Conservation (phyloP, 768 basidiomycete species). For the Amanita molliuscula region DNA sequence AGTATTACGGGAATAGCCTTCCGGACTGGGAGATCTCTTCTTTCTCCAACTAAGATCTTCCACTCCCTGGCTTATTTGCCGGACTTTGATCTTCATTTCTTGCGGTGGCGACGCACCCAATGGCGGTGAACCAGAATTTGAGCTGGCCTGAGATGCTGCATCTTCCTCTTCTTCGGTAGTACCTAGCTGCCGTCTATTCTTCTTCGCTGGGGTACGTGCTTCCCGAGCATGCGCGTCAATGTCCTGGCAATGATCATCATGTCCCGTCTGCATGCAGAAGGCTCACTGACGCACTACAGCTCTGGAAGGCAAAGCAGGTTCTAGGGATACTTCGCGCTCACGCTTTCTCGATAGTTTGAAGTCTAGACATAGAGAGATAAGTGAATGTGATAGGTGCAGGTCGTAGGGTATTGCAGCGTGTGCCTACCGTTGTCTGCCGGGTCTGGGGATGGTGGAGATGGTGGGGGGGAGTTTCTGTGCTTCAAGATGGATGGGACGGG, state of each 20-base stretch:
- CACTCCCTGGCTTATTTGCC: slow-evolving; percentile 71
- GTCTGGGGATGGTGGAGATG: slow-evolving; percentile 37
- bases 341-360: slow-evolving; percentile 56
- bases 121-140: slow-evolving; percentile 34
- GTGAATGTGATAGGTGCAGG: slow-evolving; percentile 10
- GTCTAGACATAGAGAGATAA: slow-evolving; percentile 19
- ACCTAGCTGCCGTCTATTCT: slow-evolving; percentile 56
- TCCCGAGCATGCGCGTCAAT: slow-evolving; percentile 29
- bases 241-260: slow-evolving; percentile 23
- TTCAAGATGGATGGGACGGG: background rate
- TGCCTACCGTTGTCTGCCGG: slow-evolving; percentile 31
- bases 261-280: slow-evolving; percentile 5
- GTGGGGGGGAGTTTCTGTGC: slow-evolving; percentile 18
- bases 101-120: slow-evolving; percentile 58
- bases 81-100: slow-evolving; percentile 61
- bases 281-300: slow-evolving; percentile 23
- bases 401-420: slow-evolving; percentile 2
- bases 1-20: slow-evolving; percentile 14
- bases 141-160: slow-evolving; percentile 25
- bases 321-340: slow-evolving; percentile 69
- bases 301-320: slow-evolving; percentile 47
- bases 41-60: slow-evolving; percentile 70
- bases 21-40: slow-evolving; percentile 22
- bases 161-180: slow-evolving; percentile 59
- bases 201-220: slow-evolving; percentile 60